Conservation (phyloP, 2,329 filamentous ascomycete species). For the Ascosphaera apis region DNA sequence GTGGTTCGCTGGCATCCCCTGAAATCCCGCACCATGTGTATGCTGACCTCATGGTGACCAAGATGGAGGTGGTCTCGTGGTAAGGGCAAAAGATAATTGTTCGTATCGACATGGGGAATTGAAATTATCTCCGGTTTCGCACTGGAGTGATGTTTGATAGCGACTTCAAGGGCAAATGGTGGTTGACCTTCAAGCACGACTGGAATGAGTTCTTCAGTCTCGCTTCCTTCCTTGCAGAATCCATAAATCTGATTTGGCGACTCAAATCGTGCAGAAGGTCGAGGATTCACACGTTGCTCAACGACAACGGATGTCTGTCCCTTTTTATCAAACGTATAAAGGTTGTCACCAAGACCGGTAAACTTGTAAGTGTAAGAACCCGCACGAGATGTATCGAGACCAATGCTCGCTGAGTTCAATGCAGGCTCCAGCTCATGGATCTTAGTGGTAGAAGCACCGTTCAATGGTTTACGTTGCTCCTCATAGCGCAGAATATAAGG, state of each 20-base stretch:
- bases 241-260: constrained; percentile 86
- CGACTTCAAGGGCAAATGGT: constrained; percentile 76
- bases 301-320: constrained; percentile 45
- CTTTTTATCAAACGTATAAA: constrained; percentile 53
- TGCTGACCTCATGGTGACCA: constrained; percentile 71
- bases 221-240: constrained; percentile 48
- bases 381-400: constrained; percentile 65
- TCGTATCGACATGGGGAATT: constrained; percentile 54
- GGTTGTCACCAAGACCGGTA: constrained; percentile 55
- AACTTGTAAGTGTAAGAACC: constrained; percentile 77
- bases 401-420: constrained; percentile 51
- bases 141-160: constrained; percentile 75
- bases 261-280: constrained; percentile 58
- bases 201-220: constrained; percentile 70
- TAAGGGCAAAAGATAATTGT: constrained; percentile 57
- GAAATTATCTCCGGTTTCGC: constrained; percentile 58
- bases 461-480: constrained; percentile 45
- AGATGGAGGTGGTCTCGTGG: constrained; percentile 66
- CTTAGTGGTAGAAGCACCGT: constrained; percentile 40
- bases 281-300: constrained; percentile 63
- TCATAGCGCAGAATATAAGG: constrained; percentile 72
- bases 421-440: constrained; percentile 56
- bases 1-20: constrained; percentile 66
- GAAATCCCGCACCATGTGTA: constrained; percentile 72
- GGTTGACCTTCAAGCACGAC: constrained; percentile 62